phyloP scores from a whole-genome alignment of 495 filamentous ascomycete genomes.

The Talaromyces adpressus region DNA sequence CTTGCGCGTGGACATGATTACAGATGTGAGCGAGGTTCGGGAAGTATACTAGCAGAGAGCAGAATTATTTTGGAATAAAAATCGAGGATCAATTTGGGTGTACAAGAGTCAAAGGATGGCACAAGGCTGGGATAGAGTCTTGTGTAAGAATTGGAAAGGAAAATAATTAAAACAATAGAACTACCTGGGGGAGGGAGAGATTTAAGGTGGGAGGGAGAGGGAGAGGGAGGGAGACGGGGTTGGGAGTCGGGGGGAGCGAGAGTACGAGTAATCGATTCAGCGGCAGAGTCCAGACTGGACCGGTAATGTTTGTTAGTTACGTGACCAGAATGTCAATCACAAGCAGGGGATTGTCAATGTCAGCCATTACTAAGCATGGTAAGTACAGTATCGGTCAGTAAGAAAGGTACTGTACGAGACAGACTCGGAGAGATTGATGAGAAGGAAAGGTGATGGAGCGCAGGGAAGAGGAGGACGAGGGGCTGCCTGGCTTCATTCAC shows the following conservation, averaged over 20 bases:
- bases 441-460: neutral
- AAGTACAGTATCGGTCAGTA: neutral
- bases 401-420: neutral
- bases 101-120: neutral
- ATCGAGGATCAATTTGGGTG: neutral
- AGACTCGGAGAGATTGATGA: neutral
- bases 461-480: too few species aligned
- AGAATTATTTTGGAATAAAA: neutral
- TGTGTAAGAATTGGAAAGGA: neutral
- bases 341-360: slow-evolving; percentile 2
- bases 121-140: neutral
- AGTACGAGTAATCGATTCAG: slow-evolving; percentile 2
- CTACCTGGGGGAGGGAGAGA: neutral
- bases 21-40: slow-evolving; percentile 8
- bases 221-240: neutral
- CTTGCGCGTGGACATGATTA: slow-evolving; percentile 53
- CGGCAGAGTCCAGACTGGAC: neutral
- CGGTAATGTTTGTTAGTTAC: neutral
- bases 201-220: neutral
- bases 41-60: neutral
- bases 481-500: too few species aligned
- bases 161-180: neutral
- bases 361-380: neutral
- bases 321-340: neutral
- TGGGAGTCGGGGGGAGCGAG: slow-evolving; percentile 2